Conservation (phyloP, 1,284 basidiomycete species). For the Sanguinoderma infundibulare region DNA sequence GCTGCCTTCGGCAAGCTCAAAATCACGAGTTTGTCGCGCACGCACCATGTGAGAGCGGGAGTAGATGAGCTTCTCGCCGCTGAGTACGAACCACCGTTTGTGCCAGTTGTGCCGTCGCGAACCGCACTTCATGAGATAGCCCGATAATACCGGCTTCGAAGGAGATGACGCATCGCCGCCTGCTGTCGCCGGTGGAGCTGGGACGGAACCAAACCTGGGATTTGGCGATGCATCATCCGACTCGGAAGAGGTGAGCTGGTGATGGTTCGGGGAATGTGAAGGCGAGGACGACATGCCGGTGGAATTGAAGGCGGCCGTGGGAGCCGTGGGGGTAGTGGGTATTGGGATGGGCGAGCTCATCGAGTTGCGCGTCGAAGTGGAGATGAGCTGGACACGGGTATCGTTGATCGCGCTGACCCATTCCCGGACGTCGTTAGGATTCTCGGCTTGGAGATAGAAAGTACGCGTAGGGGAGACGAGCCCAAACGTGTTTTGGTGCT, state of each 20-base stretch:
- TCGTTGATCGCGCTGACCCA: conserved; percentile 90
- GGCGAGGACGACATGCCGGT: conserved; percentile 38
- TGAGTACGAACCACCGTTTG: conserved; percentile 92
- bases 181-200: conserved; percentile 10
- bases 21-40: conserved; percentile 31
- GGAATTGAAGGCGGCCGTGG: conserved; percentile 18
- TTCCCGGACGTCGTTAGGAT: conserved; percentile 71
- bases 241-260: conserved; percentile 69
- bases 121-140: conserved; percentile 98
- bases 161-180: conserved; percentile 46
- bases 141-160: conserved; percentile 79
- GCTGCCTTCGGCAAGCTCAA: conserved; percentile 10
- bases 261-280: conserved; percentile 37
- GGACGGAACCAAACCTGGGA: conserved; percentile 25
- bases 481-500: conserved; percentile 89
- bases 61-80: conserved; percentile 82
- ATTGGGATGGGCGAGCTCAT: conserved; percentile 51
- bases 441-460: conserved; percentile 90
- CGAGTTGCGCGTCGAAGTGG: conserved; percentile 62
- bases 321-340: conserved; percentile 45
- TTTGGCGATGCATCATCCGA: conserved; percentile 67
- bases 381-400: conserved; percentile 68
- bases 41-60: conserved; percentile 88
- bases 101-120: conserved; percentile 93
- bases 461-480: conserved; percentile 92